Conservation (phyloP, 306 rosid species). For the Vachellia collinsii region DNA sequence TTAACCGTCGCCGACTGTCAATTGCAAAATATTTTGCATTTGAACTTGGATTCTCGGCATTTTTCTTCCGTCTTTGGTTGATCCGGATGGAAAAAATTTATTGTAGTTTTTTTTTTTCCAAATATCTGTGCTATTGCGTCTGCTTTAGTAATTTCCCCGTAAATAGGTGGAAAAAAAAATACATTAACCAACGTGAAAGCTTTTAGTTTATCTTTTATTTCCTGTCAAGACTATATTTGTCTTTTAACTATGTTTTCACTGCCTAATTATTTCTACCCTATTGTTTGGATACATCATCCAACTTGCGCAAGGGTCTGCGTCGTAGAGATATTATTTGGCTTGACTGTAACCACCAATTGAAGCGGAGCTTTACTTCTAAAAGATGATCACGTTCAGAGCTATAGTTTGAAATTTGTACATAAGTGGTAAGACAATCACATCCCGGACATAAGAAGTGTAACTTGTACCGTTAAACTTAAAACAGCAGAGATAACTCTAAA, state of each 20-base stretch:
- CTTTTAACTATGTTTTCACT: neutral
- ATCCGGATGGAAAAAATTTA: neutral
- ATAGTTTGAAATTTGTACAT: neutral
- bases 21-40: neutral
- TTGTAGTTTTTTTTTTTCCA: no score
- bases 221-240: neutral
- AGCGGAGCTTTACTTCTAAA: neutral
- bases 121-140: neutral
- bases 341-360: neutral
- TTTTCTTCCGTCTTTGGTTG: neutral
- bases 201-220: no score
- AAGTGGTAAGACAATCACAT: slow-evolving; percentile 21
- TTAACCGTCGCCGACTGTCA: neutral
- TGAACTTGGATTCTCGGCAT: neutral
- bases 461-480: neutral
- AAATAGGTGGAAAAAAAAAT: neutral
- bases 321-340: neutral
- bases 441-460: neutral
- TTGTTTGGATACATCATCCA: neutral
- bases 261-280: no score
- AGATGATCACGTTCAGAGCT: neutral
- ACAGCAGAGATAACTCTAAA: slow-evolving; percentile 6
- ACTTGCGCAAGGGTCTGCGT: neutral
- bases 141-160: neutral
- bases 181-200: no score